Evolutionary conservation across 148 eudicot genomes (phyloP).

Genomic region (Rhododendron henanense): DNA sequence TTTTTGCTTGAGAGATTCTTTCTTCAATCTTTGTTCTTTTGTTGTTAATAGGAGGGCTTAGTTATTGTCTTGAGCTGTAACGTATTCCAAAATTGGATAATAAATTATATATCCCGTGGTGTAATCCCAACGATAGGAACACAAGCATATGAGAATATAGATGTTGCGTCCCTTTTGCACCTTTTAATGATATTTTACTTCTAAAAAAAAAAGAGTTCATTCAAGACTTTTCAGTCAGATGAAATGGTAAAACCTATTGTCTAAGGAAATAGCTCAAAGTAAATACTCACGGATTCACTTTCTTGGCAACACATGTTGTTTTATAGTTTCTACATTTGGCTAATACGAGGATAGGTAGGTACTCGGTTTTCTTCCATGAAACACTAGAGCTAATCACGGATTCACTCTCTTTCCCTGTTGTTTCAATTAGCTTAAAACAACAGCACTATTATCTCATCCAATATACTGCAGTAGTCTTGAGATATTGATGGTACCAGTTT

Average conservation of each 20-base stretch:
- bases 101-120: background rate
- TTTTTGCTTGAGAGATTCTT: background rate
- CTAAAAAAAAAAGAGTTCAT: background rate
- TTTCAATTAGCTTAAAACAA: too few species aligned
- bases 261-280: background rate
- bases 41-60: background rate
- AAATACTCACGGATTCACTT: background rate
- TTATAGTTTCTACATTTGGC: background rate
- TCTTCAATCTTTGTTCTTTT: background rate
- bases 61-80: background rate
- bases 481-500: too few species aligned
- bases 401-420: too few species aligned
- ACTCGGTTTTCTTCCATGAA: background rate
- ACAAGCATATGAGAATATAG: background rate
- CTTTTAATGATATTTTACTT: background rate
- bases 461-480: too few species aligned
- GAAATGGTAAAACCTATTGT: background rate
- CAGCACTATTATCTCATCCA: too few species aligned
- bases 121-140: too few species aligned
- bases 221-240: background rate
- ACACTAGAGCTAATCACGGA: background rate
- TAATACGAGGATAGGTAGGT: background rate
- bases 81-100: background rate
- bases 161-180: background rate
- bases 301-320: background rate